Evolutionary conservation across 352 stramenopile genomes (phyloP), one percentile per base, ranked within the genome.

Genomic region (Labyrinthula sp.): DNA sequence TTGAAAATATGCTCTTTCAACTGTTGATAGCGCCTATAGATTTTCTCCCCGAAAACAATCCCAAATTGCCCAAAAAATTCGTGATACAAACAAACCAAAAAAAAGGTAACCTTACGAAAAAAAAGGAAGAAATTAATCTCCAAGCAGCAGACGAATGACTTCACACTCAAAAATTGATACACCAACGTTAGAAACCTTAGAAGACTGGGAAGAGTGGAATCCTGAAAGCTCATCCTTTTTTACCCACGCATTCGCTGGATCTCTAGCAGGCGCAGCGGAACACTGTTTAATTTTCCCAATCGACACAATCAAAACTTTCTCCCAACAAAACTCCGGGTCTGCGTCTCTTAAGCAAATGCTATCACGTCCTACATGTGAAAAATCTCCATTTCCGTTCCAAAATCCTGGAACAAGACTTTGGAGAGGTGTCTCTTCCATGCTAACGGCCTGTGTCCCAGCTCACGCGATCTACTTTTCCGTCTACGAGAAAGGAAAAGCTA

Each of bases 221-320:
- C 77, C 77, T 22, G 71, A 82, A 54, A 82, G 81, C 47, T 87
- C 78, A 12, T 29, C 15, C 9, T 95, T 94, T 67, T 60, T 77
- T 45, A 65, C 86, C 52, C 86, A 95, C 65, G 92, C 89, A 64
- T 54, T 93, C 12, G 82, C 84, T 9, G 83, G 83, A 12, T 92
- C 75, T 25, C 67, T 84, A 33, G 88, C 88, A 3, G 89, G 89
- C 38, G 77, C 96, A 26, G 77, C 81, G 9, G 89, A 98, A 67
- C 88, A 97, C 64, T 77, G 86, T 21, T 73, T 85, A 27, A 89
- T 99, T 43, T 97, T 95, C 66, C 89, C 89, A 14, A 77, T 92
- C 1, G 79, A 91, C 61, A 91, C 77, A 1, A 61, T 79, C 17
- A 77, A 94, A 68, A 95, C 86, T 4, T 79, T 93, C 61, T 85